These are phyloP conservation scores for Gymnopilus dilepis DNA, from an alignment of 768 basidiomycete species.

Conservation along the genomic window DNA sequence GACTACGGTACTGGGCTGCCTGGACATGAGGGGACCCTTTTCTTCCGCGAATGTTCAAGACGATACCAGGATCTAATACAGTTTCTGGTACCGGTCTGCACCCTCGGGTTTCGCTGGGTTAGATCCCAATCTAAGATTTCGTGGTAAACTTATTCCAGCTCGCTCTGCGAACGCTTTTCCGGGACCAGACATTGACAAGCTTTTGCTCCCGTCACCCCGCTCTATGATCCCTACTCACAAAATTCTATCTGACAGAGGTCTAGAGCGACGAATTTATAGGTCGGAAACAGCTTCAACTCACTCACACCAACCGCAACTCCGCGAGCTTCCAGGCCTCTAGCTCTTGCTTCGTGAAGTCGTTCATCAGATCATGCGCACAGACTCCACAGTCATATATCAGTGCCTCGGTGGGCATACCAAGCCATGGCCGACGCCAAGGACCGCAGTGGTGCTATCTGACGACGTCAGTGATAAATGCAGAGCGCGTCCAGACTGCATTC, in stretches of 20 bases:
- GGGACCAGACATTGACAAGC: neutral
- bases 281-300: neutral
- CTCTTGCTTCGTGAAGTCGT: neutral
- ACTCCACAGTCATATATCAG: constrained; percentile 4
- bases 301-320: neutral
- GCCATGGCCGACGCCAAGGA: constrained; percentile 7
- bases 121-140: constrained; percentile 1
- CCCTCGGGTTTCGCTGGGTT: neutral
- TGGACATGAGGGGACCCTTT: constrained; percentile 14
- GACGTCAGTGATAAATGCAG: neutral
- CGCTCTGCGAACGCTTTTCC: neutral
- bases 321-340: neutral
- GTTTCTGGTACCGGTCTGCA: neutral
- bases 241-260: neutral
- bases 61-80: constrained; percentile 5
- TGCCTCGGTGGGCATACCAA: neutral
- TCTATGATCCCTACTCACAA: neutral
- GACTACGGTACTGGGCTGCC: neutral
- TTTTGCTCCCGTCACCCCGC: neutral
- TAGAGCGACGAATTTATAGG: neutral
- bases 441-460: neutral
- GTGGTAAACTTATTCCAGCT: no score
- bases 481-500: neutral
- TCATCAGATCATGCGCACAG: neutral
- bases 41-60: constrained; percentile 4